Conservation (phyloP, 768 basidiomycete genomes). For the Agaricus subrufescens region DNA sequence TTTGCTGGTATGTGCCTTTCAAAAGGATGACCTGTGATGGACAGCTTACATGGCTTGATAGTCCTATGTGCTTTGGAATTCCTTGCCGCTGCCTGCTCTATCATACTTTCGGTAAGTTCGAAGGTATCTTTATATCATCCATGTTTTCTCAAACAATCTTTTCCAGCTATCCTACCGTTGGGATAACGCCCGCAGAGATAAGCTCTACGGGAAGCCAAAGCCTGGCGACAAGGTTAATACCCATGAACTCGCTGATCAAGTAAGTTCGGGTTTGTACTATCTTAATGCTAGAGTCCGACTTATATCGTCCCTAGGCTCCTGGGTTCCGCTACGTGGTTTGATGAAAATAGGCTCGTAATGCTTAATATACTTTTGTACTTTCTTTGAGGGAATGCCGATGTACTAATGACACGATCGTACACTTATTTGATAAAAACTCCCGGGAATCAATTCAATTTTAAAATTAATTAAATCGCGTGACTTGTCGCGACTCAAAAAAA, state of each 20-base stretch:
- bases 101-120: constrained; percentile 45
- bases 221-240: constrained; percentile 52
- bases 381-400: too few species aligned
- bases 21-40: not conserved
- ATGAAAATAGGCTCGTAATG: constrained; percentile 5
- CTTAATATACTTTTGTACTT: too few species aligned
- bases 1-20: constrained; percentile 40
- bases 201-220: constrained; percentile 44
- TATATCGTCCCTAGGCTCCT: constrained; percentile 40
- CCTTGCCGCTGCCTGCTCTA: constrained; percentile 47
- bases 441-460: too few species aligned
- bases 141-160: not conserved
- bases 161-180: constrained; percentile 54
- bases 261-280: constrained; percentile 19
- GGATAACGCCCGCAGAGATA: constrained; percentile 57
- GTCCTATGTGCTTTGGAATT: constrained; percentile 51
- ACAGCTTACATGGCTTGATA: constrained; percentile 10
- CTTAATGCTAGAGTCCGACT: not conserved
- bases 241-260: constrained; percentile 61
- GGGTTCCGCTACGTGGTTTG: constrained; percentile 53
- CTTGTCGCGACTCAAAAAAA: not conserved
- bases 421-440: too few species aligned
- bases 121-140: not conserved
- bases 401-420: too few species aligned
- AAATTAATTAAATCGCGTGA: too few species aligned